Base-by-base conservation (phyloP, 768 basidiomycete genomes). In the Boletus edulis region DNA sequence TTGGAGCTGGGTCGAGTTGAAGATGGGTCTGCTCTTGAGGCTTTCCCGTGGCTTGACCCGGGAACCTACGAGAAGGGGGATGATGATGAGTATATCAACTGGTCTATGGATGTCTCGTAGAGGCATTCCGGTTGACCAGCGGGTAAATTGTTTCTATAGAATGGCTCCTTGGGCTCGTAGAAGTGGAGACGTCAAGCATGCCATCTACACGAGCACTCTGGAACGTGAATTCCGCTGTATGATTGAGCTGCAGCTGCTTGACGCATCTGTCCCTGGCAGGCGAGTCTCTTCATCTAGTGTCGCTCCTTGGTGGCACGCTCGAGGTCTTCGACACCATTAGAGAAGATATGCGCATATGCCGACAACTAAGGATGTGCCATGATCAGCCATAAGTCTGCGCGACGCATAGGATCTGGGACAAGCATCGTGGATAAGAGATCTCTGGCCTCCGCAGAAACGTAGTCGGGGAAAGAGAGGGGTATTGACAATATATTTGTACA, bases 401-500 rank as follows among this genome's bases (percentile, higher is more conserved):
- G 86, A 31, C 81, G 81, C 17, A 78, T 76, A 6, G 95, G 95
- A 62, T 97, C 92, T 9, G 95, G 92, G 4, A 98, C 94, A 53
- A 98, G 88, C 96, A 98, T 98, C 69, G 86, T 82, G 51, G 83
- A 79, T 6, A 98, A 78, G 17, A 98, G 79, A 65, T 94, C 86
- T 46, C 92, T 81, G 32, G 94, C 94, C 52, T 87, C 84, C 9
- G 79, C 67, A 6, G 92, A 91, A 63, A 98, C 85, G 71, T 96
- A 95, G 44, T 96, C 92, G n/a, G 95, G 96, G 78, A 98, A 98
- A 24, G 92, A 90, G 56, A 98, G 85, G n/a, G 1, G 97, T 98
- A 77, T 87, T 94, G 73, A 98, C 89, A 73, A 99, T 99, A 75
- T 99, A 98, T 69, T 91, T 93, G 84, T 99, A 98, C 46, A 99